Evolutionary conservation across 2,329 filamentous ascomycete genomes (phyloP).

Genomic region (Trichophyton equinum): DNA sequence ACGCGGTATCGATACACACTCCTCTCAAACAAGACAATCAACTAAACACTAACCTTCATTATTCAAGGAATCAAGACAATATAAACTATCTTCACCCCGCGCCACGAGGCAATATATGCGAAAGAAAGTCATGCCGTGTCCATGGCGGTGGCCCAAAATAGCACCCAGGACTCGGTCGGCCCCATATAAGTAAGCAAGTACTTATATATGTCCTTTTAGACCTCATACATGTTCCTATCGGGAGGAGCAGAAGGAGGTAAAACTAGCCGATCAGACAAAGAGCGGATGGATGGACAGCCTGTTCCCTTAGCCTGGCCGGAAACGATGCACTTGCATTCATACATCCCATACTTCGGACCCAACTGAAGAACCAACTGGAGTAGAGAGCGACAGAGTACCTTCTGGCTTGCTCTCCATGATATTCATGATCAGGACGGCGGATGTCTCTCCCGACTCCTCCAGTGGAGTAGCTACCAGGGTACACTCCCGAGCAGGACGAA

Average conservation of each 20-base stretch:
- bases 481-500: background rate
- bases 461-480: background rate
- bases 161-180: background rate
- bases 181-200: background rate
- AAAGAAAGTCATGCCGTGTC: background rate
- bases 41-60: too few species aligned
- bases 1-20: background rate
- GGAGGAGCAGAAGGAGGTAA: too few species aligned
- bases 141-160: background rate
- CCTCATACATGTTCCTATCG: too few species aligned
- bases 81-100: background rate
- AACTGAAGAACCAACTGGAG: too few species aligned
- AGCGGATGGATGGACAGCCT: background rate
- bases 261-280: background rate
- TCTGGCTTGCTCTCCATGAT: background rate
- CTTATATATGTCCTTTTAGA: background rate
- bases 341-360: too few species aligned
- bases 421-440: background rate
- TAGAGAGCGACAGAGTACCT: background rate
- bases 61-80: background rate
- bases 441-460: background rate
- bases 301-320: background rate
- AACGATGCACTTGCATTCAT: background rate
- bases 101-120: background rate
- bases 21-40: background rate